phyloP scores from a whole-genome alignment of 1,284 basidiomycete genomes.

The Rhodotorula sp. region DNA sequence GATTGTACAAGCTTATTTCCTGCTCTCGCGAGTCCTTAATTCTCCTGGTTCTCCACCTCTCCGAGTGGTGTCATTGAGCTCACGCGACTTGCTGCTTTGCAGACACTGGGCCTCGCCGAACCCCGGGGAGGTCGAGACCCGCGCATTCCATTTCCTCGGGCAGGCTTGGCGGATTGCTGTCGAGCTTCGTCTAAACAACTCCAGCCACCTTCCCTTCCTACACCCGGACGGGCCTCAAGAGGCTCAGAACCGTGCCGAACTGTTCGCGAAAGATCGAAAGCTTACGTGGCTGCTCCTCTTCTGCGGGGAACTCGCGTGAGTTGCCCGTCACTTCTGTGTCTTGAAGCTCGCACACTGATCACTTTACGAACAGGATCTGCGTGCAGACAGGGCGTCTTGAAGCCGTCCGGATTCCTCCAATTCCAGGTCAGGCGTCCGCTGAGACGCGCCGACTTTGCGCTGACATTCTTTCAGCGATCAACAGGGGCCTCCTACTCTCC shows the following conservation, averaged over 20 bases:
- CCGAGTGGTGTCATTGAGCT: not conserved
- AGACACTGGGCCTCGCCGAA: conserved; percentile 15
- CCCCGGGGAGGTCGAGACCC: too few relatives aligned
- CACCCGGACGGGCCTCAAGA: not conserved
- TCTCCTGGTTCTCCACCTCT: not conserved
- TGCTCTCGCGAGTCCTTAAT: conserved; percentile 11
- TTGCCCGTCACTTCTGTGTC: not conserved
- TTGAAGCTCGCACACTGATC: not conserved
- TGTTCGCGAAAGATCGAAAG: conserved; percentile 9
- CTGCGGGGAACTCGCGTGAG: conserved; percentile 21
- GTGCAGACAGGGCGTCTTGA: conserved; percentile 25
- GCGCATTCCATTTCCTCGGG: too few relatives aligned
- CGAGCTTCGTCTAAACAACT: conserved; percentile 25
- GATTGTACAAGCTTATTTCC: conserved; percentile 28
- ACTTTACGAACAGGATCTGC: conserved; percentile 4
- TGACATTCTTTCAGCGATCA: too few relatives aligned
- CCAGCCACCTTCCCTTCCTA: too few relatives aligned
- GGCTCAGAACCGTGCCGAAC: not conserved
- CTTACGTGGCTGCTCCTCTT: conserved; percentile 25
- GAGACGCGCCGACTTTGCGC: not conserved
- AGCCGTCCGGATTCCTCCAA: conserved; percentile 2
- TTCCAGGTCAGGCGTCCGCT: not conserved
- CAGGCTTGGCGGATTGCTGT: conserved; percentile 14
- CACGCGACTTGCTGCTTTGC: too few relatives aligned
- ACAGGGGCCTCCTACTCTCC: not conserved